These are phyloP conservation scores for rapeseed (Brassica napus) DNA, from an alignment of 345 rosid genomes.

Conservation along the genomic window DNA sequence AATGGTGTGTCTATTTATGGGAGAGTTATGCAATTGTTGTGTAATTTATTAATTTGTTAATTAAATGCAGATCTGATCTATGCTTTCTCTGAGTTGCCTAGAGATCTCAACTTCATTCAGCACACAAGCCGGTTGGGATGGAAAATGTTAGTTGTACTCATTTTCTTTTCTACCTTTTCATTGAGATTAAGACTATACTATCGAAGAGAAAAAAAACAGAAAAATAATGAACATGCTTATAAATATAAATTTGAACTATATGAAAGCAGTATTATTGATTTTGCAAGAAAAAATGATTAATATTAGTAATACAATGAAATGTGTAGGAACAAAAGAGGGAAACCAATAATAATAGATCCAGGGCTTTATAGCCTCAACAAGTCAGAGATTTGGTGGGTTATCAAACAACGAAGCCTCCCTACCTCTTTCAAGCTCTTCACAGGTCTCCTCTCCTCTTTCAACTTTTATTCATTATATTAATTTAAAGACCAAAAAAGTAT, in stretches of 20 bases:
- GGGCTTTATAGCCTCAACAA: slow-evolving; percentile 71
- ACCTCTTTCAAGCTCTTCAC: slow-evolving; percentile 90
- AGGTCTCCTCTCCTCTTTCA: slow-evolving; percentile 45
- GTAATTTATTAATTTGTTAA: background rate
- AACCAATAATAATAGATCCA: slow-evolving; percentile 86
- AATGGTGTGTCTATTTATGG: background rate
- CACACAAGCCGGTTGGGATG: slow-evolving; percentile 81
- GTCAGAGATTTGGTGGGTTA: slow-evolving; percentile 85
- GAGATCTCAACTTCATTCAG: slow-evolving; percentile 85
- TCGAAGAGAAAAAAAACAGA: background rate
- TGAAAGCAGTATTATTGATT: background rate
- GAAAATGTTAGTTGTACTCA: slow-evolving; percentile 63
- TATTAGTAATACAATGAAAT: background rate
- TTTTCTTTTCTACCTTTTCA: background rate
- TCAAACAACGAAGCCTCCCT: slow-evolving; percentile 75
- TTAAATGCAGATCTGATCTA: slow-evolving; percentile 76
- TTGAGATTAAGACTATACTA: background rate
- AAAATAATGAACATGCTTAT: background rate
- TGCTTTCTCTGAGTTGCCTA: slow-evolving; percentile 80
- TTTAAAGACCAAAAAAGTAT: too few relatives aligned
- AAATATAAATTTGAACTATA: background rate
- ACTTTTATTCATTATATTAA: background rate
- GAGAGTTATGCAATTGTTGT: background rate
- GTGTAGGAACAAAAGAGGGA: slow-evolving; percentile 81
- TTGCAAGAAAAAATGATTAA: background rate